Conservation (phyloP, 192 early-diverging fungal genomes). For the Coemansia biformis region DNA sequence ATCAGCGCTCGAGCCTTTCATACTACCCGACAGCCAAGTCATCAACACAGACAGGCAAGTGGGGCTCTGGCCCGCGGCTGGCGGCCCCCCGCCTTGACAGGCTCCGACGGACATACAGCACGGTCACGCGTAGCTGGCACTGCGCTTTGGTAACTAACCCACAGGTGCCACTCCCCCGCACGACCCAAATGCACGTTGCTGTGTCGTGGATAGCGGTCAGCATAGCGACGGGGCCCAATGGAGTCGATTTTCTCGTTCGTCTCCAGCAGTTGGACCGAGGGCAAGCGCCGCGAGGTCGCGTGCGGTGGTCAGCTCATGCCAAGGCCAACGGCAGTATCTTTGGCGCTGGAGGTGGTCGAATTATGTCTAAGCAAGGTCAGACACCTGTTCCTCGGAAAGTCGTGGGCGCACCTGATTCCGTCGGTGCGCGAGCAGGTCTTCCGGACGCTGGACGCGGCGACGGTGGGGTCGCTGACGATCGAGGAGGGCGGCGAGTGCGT, state of each 20-base stretch:
- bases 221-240: too few relatives aligned
- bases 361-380: slow-evolving; percentile 9
- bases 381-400: slow-evolving; percentile 5
- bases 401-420: slow-evolving; percentile 15
- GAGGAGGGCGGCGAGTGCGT: slow-evolving; percentile 21
- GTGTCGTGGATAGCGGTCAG: too few relatives aligned
- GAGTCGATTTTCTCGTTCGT: slow-evolving; percentile 8
- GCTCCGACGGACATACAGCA: too few relatives aligned
- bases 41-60: too few relatives aligned
- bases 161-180: too few relatives aligned
- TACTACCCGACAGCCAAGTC: too few relatives aligned
- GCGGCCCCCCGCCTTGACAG: too few relatives aligned
- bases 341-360: slow-evolving; percentile 11
- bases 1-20: too few relatives aligned
- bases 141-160: too few relatives aligned
- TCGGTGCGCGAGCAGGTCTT: slow-evolving; percentile 21
- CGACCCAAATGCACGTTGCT: too few relatives aligned
- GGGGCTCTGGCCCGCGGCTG: too few relatives aligned
- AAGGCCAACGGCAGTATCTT: not conserved
- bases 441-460: slow-evolving; percentile 29
- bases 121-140: too few relatives aligned
- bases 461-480: slow-evolving; percentile 39
- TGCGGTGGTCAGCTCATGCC: not conserved
- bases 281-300: not conserved
- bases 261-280: not conserved